phyloP scores from a whole-genome alignment of 805 yeast genomes.

The Metschnikowia drakensbergensis region DNA sequence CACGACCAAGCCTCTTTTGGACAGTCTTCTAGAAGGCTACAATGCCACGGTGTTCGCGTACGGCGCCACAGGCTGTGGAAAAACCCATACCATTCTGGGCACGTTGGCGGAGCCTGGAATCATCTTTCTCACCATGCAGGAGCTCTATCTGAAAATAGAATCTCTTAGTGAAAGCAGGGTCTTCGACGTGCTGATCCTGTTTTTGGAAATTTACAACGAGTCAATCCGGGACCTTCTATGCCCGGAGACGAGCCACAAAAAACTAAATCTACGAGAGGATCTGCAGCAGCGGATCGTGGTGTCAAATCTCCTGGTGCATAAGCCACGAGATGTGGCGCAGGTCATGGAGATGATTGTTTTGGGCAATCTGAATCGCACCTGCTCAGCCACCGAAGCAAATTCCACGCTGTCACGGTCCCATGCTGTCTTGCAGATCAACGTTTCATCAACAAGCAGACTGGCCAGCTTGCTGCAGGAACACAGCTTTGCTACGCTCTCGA shows the following conservation, averaged over 20 bases:
- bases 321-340: slow-evolving; percentile 60
- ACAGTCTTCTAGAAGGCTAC: slow-evolving; percentile 74
- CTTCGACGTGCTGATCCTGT: slow-evolving; percentile 63
- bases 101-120: slow-evolving; percentile 71
- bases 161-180: slow-evolving; percentile 48
- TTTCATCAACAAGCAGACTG: slow-evolving; percentile 55
- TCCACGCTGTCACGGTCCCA: slow-evolving; percentile 89
- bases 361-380: slow-evolving; percentile 76
- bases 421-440: slow-evolving; percentile 82
- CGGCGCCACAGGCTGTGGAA: slow-evolving; percentile 99
- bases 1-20: slow-evolving; percentile 71
- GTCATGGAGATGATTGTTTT: slow-evolving; percentile 71
- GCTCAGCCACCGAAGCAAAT: slow-evolving; percentile 88
- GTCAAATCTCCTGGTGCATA: slow-evolving; percentile 61
- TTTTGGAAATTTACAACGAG: slow-evolving; percentile 88
- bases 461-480: slow-evolving; percentile 65
- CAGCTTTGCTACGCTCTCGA: slow-evolving; percentile 73
- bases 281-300: slow-evolving; percentile 62
- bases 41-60: slow-evolving; percentile 93
- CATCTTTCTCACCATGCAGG: slow-evolving; percentile 73
- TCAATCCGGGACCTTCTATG: slow-evolving; percentile 73
- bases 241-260: slow-evolving; percentile 47
- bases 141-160: slow-evolving; percentile 62
- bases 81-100: slow-evolving; percentile 87
- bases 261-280: slow-evolving; percentile 68